phyloP scores from a whole-genome alignment of 2,329 filamentous ascomycete species.

The Fusarium beomiforme region DNA sequence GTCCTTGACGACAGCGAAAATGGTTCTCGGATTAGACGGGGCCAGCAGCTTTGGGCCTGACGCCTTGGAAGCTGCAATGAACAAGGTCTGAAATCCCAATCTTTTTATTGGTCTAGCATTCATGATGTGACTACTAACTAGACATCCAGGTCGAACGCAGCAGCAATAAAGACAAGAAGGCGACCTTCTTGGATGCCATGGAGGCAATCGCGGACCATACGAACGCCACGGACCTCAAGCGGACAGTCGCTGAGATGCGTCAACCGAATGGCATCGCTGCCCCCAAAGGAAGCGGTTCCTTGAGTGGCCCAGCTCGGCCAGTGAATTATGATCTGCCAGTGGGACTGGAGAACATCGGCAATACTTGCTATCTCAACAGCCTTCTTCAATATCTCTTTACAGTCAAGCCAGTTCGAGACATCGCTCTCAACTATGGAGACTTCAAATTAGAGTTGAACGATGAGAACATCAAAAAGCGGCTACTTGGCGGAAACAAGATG shows the following conservation, averaged over 20 bases:
- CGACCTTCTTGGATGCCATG: conserved; percentile 48
- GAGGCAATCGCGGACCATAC: conserved; percentile 48
- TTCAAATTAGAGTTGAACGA: conserved; percentile 74
- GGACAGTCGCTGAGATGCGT: conserved; percentile 41
- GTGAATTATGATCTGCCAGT: conserved; percentile 73
- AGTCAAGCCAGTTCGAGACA: conserved; percentile 79
- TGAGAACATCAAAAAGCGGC: conserved; percentile 70
- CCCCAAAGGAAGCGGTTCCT: background rate
- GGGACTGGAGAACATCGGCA: conserved; percentile 91
- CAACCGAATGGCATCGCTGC: conserved; percentile 39
- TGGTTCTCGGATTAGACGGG: conserved; percentile 43
- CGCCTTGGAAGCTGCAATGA: conserved; percentile 38
- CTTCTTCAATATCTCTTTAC: conserved; percentile 96
- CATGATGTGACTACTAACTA: conserved; percentile 24
- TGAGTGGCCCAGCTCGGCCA: conserved; percentile 1
- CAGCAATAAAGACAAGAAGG: conserved; percentile 42
- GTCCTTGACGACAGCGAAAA: conserved; percentile 47
- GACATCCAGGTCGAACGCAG: conserved; percentile 36
- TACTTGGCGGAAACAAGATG: conserved; percentile 74
- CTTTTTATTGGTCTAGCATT: background rate
- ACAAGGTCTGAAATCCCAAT: conserved; percentile 38
- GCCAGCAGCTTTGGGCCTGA: conserved; percentile 39
- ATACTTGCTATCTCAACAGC: conserved; percentile 98
- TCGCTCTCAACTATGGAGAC: conserved; percentile 80
- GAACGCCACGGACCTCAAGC: conserved; percentile 41